These are phyloP conservation scores for Corrigiola litoralis DNA, from an alignment of 179 eudicot genomes.

Conservation along the genomic window DNA sequence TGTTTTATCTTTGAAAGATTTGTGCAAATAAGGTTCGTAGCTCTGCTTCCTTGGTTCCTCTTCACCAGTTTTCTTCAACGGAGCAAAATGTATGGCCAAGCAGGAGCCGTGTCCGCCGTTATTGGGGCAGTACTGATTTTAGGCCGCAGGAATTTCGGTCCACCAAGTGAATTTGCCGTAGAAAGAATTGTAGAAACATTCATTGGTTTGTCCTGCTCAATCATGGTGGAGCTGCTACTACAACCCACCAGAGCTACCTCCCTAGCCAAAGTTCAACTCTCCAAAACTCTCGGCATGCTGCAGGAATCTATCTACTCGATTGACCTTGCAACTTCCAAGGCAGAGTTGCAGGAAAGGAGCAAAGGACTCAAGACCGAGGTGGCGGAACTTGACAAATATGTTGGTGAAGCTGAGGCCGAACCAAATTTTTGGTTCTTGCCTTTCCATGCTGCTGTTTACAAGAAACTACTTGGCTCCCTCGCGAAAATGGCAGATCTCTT, in stretches of 20 bases:
- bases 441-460: conserved; percentile 44
- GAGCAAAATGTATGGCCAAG: conserved; percentile 75
- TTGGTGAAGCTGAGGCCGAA: conserved; percentile 67
- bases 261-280: conserved; percentile 56
- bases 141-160: conserved; percentile 58
- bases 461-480: conserved; percentile 42
- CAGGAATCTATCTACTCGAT: conserved; percentile 27
- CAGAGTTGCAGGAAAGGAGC: conserved; percentile 17
- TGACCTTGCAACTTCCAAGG: conserved; percentile 9
- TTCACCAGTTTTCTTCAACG: conserved; percentile 54
- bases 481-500: conserved; percentile 48
- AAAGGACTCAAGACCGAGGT: conserved; percentile 35
- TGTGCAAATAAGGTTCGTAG: conserved; percentile 48
- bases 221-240: conserved; percentile 45
- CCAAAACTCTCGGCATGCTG: conserved; percentile 32
- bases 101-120: conserved; percentile 71
- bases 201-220: conserved; percentile 64
- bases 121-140: conserved; percentile 72
- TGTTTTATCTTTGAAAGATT: conserved; percentile 54
- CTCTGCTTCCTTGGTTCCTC: conserved; percentile 81
- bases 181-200: conserved; percentile 65
- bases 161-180: conserved; percentile 77
- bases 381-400: conserved; percentile 40
- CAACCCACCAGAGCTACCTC: conserved; percentile 73
- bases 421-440: conserved; percentile 84